These are phyloP conservation scores for Simplicillium aogashimaense DNA, from an alignment of 2,329 filamentous ascomycete genomes.

Conservation along the genomic window DNA sequence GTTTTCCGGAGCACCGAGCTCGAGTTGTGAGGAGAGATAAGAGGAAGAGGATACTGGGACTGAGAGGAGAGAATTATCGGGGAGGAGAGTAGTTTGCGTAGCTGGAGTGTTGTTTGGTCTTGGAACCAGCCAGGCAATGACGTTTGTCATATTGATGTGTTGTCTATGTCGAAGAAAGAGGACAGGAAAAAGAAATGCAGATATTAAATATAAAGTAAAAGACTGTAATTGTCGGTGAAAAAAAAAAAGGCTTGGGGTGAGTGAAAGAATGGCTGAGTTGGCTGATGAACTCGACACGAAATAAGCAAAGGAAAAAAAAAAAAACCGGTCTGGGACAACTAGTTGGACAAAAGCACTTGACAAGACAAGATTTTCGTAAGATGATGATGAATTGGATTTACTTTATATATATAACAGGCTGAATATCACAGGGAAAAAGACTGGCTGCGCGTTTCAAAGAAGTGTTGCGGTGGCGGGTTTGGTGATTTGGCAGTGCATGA, in stretches of 20 bases:
- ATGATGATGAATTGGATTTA: constrained; percentile 7
- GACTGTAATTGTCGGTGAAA: no score
- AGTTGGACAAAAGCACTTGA: background rate
- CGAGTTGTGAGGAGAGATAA: constrained; percentile 18
- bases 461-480: background rate
- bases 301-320: background rate
- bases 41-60: constrained; percentile 12
- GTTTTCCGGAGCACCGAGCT: constrained; percentile 13
- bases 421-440: background rate
- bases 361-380: no score
- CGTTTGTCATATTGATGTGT: constrained; percentile 16
- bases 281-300: background rate
- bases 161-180: background rate
- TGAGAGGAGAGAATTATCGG: no score
- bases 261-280: no score
- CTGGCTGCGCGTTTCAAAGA: background rate
- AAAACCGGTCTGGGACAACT: background rate
- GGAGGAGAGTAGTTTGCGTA: constrained; percentile 9
- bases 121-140: constrained; percentile 30
- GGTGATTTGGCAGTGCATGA: background rate
- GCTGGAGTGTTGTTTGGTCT: constrained; percentile 21
- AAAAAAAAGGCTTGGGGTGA: no score
- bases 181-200: no score
- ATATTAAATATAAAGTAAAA: no score
- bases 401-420: background rate